phyloP scores from a whole-genome alignment of 176 grass and related monocot genomes.

The Panicum miliaceum region DNA sequence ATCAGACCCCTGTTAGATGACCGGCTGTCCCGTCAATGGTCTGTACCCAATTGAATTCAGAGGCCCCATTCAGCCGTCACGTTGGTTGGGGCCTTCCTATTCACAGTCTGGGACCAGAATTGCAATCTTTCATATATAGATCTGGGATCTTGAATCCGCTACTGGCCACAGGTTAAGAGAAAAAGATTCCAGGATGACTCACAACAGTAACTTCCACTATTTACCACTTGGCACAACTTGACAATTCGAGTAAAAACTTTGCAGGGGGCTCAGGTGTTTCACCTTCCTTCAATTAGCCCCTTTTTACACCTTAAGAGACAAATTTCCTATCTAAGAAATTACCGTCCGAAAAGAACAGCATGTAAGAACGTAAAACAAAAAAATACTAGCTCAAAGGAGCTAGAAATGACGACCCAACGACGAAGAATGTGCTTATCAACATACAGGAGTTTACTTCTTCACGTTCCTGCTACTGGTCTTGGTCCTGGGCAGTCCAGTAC shows the following conservation, averaged over 20 bases:
- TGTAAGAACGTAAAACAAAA: not conserved
- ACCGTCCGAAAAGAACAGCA: constrained; percentile 20
- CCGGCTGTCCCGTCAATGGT: constrained; percentile 12
- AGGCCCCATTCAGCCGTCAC: not conserved
- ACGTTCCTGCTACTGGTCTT: constrained; percentile 44
- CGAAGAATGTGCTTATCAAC: constrained; percentile 28
- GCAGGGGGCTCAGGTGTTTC: not conserved
- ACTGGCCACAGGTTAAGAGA: not conserved
- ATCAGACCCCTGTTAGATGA: not conserved
- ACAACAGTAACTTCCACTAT: constrained; percentile 40
- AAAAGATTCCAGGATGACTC: not conserved
- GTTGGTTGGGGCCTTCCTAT: not conserved
- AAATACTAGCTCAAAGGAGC: not conserved
- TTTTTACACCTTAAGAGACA: constrained; percentile 24
- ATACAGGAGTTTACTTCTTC: constrained; percentile 24
- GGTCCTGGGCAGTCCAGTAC: constrained; percentile 66
- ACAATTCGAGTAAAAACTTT: constrained; percentile 28
- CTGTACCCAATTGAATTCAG: constrained; percentile 42
- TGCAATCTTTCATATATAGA: not conserved
- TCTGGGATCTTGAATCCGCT: constrained; percentile 16
- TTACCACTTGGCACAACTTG: constrained; percentile 41
- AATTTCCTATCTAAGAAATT: constrained; percentile 15
- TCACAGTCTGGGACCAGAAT: constrained; percentile 1
- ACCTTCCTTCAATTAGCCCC: constrained; percentile 16
- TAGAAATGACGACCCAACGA: constrained; percentile 33